Percentiles rank a stretch among this genome's conserved stretches.
Evolutionary conservation across 768 basidiomycete species (phyloP).

Genomic region (Lyophyllum shimeji): DNA sequence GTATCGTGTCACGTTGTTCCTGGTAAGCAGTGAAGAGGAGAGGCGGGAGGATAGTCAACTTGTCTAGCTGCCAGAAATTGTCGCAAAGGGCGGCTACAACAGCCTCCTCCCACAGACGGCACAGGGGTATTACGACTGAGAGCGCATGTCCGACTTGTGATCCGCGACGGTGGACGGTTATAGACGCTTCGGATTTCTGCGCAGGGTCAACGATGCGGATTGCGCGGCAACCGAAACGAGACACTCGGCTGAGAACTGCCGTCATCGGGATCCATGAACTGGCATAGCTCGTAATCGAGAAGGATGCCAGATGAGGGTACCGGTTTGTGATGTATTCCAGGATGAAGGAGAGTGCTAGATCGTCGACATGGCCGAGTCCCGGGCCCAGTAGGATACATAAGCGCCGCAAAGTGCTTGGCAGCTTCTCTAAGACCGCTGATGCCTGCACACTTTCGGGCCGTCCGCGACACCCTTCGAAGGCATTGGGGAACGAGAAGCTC

Average conservation of each 20-base stretch:
- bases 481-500: background rate
- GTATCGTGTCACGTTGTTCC: background rate
- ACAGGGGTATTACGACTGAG: background rate
- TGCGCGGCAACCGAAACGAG: constrained; percentile 1
- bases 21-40: background rate
- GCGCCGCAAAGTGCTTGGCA: background rate
- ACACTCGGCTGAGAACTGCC: background rate
- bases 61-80: background rate
- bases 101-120: background rate
- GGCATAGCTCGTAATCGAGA: constrained; percentile 3
- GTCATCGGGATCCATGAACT: background rate
- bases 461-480: background rate
- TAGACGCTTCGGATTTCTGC: background rate
- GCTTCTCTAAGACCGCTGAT: background rate
- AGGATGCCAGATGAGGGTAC: background rate
- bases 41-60: background rate
- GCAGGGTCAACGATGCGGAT: constrained; percentile 2
- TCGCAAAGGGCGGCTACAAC: background rate
- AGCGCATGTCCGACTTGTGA: background rate
- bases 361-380: background rate
- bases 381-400: background rate
- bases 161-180: background rate
- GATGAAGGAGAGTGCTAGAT: background rate
- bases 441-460: background rate
- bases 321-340: background rate